These are phyloP conservation scores for Ogataea methanolica DNA, from an alignment of 805 yeast genomes.

Conservation along the genomic window DNA sequence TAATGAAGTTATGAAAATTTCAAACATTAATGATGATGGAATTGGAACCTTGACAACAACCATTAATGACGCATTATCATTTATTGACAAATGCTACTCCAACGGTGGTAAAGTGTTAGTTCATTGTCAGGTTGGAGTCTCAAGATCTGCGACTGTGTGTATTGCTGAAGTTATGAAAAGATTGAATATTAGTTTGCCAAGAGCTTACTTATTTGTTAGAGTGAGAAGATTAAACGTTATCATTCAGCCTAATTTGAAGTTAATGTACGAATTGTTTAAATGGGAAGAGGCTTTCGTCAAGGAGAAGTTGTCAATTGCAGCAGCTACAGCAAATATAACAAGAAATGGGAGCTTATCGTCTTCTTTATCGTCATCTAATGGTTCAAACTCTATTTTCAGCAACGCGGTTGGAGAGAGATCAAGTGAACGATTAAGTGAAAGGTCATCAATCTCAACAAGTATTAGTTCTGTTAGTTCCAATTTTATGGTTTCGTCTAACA, in stretches of 20 bases:
- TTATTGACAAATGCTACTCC: constrained; percentile 51
- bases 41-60: constrained; percentile 67
- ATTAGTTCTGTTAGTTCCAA: constrained; percentile 17
- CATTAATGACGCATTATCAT: constrained; percentile 59
- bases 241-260: constrained; percentile 87
- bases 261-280: constrained; percentile 84
- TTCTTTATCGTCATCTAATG: constrained; percentile 11
- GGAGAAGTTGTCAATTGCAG: too few species aligned
- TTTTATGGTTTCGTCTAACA: constrained; percentile 10
- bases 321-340: constrained; percentile 4
- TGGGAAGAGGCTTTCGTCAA: constrained; percentile 45
- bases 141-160: constrained; percentile 91
- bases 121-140: constrained; percentile 95
- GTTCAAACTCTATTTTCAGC: too few species aligned
- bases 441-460: constrained; percentile 24
- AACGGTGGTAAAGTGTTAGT: constrained; percentile 56
- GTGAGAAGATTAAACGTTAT: constrained; percentile 87
- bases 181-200: constrained; percentile 57
- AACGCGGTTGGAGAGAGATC: constrained; percentile 6
- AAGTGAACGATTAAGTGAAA: constrained; percentile 17
- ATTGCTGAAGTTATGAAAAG: constrained; percentile 92
- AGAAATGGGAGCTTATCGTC: constrained; percentile 16
- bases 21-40: constrained; percentile 86
- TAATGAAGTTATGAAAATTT: constrained; percentile 53
- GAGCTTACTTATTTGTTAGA: constrained; percentile 84